Evolutionary conservation across 805 yeast species (phyloP), one percentile per base, ranked within the genome.

Genomic region (Jamesozyma jinghongensis): DNA sequence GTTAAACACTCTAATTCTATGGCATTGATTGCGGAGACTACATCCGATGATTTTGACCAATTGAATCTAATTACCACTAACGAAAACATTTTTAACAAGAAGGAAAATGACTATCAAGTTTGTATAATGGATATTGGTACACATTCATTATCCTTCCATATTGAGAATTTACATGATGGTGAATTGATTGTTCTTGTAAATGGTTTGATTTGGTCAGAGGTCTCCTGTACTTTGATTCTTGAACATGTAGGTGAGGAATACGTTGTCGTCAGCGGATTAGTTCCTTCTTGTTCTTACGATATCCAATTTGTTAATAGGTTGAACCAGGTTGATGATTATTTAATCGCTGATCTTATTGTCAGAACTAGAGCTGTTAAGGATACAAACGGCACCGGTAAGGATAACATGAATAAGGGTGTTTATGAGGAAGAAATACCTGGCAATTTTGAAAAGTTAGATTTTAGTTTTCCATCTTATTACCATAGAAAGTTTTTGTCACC

Each of bases 181-280:
- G 70, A 62, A 40, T 54, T 71, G 5, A 61, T 66, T 35, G 70
- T 69, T 11, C 60, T 67, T 40, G 85, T 81, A 4, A 80, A 81
- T 50, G 85, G 85, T 18, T 70, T 80, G 18, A 68, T 74, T 12
- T 81, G 87, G 87, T 73, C 77, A 19, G 85, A 79, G 52, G 75
- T 77, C 1, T 68, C 77, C 0, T 67, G 74, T 30, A 77, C 77
- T 7, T 44, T 60, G 3, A 47, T 54, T 6, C 39, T 53, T 36
- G 65, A 67, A 13, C 54, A 65, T 14, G 63, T 63, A 18, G 69
- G 70, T 26, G 72, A 73, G 34, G 74, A 73, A 40, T 62, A 71
- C 38, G 68, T 77, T n/a, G 69, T 77, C 1, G 75, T 81, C 14
- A 73, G 77, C 48, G 86, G 86, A 0, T 61, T 81, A 30, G 75